Evolutionary conservation across 139 green algal species (phyloP), one percentile per base, ranked within the genome.

Genomic region (Tetradesmus lagerheimii): DNA sequence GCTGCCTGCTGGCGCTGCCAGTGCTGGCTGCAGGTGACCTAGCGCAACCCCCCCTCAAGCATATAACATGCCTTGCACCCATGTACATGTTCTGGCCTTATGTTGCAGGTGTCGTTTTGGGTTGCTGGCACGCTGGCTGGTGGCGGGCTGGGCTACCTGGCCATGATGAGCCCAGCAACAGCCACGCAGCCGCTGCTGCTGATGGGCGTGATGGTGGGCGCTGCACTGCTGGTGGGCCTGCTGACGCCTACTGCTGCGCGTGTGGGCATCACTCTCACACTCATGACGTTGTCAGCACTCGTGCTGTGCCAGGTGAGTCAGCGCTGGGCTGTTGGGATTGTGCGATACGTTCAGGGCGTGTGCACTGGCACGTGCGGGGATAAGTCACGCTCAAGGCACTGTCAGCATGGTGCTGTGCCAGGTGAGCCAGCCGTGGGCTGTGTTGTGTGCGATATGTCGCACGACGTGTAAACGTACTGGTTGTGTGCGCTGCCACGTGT

Each of bases 181-280:
- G 90, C 92, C 43, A 94, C 90, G 87, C 92, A 93, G 75, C 88
- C 92, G 0, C 90, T 92, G 71, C 85, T 35, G 38, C 79, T 94
- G 47, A 88, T 91, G 85, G 71, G 78, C 1, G 43, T 94, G 37
- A 77, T 92, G 14, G 91, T 85, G 45, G 57, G 57, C n/a, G 92
- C 88, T 62, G 89, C 88, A 25, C 87, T 91, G 1, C 34, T 93
- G 38, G 91, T 93, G 77, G 76, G 91, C 27, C 29, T 66, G 20
- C 5, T 39, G 27, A 39, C 18, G 11, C 62, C 34, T 1, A 82
- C 53, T n/a, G 0, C 29, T 4, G 37, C 35, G 0, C 50, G 88
- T 16, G 27, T 83, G 29, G 15, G 29, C 15, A 86, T 92, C 38
- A 87, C 85, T 23, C 38, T 93, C 23, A 83, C 77, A 11, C 84